Evolutionary conservation across 345 rosid species (phyloP).

Genomic region (Eucalyptus paniculata): DNA sequence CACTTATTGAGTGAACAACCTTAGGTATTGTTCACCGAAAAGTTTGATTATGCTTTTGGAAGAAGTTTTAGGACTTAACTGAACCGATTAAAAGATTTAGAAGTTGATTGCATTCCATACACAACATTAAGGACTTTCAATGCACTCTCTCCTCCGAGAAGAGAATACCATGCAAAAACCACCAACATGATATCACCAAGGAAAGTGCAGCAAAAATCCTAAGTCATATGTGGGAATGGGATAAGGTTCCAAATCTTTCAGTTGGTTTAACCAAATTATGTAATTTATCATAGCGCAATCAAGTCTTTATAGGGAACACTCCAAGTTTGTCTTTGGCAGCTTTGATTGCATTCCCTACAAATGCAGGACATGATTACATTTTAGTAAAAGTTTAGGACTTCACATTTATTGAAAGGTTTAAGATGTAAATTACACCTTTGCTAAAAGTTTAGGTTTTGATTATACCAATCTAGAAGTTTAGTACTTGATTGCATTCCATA

Average conservation of each 20-base stretch:
- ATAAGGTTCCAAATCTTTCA: background rate
- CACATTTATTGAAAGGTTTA: background rate
- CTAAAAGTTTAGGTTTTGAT: background rate
- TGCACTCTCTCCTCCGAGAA: background rate
- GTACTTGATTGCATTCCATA: background rate
- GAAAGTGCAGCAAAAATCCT: background rate
- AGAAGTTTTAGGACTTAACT: background rate
- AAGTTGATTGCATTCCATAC: background rate
- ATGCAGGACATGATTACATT: rapidly evolving
- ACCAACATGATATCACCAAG: background rate
- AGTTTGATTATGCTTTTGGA: background rate
- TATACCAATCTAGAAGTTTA: background rate
- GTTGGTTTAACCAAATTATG: background rate
- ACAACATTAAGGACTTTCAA: background rate
- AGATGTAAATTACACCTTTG: background rate
- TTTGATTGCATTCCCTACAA: background rate
- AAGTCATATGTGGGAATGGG: background rate
- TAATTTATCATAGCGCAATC: background rate
- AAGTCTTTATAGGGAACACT: background rate
- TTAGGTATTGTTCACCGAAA: background rate
- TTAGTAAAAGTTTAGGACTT: background rate
- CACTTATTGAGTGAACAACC: background rate
- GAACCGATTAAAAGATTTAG: background rate
- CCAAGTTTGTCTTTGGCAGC: background rate
- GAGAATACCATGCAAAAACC: background rate